phyloP scores from a whole-genome alignment of 108 stramenopile species.

The Aurantiochytrium sp. region DNA sequence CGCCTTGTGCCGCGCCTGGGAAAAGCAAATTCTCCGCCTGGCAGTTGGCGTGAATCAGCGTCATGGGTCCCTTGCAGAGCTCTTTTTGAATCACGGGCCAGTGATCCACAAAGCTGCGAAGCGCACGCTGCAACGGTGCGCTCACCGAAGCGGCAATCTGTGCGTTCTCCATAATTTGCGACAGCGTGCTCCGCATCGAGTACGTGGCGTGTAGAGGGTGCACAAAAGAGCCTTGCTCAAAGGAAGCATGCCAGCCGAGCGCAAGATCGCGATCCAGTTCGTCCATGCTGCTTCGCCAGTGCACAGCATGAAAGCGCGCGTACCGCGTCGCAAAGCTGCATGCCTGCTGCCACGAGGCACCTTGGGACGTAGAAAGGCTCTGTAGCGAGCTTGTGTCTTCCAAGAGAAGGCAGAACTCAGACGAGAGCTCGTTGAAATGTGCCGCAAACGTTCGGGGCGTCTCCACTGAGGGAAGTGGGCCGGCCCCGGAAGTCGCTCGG shows the following conservation, averaged over 20 bases:
- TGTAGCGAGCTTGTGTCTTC: background rate
- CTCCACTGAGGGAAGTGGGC: background rate
- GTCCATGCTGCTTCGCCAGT: background rate
- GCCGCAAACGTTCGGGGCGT: background rate
- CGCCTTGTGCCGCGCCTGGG: background rate
- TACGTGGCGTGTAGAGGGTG: background rate
- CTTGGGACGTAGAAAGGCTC: background rate
- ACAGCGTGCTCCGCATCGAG: background rate
- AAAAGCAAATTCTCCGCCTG: background rate
- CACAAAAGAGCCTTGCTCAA: background rate
- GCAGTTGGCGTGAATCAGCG: background rate
- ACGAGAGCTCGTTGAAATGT: background rate
- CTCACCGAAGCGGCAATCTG: background rate
- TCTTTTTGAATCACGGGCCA: background rate
- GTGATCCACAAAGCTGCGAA: background rate
- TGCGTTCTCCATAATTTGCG: background rate
- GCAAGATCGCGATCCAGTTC: background rate
- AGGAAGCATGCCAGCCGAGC: background rate
- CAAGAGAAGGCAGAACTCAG: background rate
- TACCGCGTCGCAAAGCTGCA: background rate
- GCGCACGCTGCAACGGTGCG: background rate
- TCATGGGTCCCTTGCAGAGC: background rate
- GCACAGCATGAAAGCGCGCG: background rate
- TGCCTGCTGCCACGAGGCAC: background rate
- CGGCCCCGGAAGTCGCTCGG: background rate